A percentile compares a stretch with the other conserved stretches of the same genome.
These are phyloP conservation scores for Tritrichomonas musculus DNA, from an alignment of 208 protist genomes.

Conservation along the genomic window DNA sequence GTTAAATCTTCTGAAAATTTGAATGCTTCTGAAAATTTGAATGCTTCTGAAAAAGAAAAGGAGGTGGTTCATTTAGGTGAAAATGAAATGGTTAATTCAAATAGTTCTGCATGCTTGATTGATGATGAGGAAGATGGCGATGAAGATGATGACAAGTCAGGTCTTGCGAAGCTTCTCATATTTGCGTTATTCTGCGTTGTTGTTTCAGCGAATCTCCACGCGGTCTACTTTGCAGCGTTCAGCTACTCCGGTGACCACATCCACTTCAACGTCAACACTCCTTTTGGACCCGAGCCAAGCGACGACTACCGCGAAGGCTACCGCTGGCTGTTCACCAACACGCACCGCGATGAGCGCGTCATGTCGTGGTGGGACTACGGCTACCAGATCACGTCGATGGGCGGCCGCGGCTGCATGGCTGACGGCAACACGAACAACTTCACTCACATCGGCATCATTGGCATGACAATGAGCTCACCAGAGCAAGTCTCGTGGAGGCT, in stretches of 20 bases:
- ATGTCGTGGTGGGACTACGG: constrained; percentile 95
- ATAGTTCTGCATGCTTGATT: neutral
- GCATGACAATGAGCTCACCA: constrained; percentile 63
- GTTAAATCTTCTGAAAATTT: no score
- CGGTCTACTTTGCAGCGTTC: constrained; percentile 68
- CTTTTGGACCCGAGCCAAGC: constrained; percentile 66
- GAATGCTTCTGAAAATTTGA: no score
- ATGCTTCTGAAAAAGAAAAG: no score
- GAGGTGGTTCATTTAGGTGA: no score
- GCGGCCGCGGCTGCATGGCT: constrained; percentile 79
- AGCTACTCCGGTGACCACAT: constrained; percentile 71
- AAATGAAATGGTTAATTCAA: no score
- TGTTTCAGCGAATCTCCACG: constrained; percentile 66
- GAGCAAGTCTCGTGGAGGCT: constrained; percentile 72
- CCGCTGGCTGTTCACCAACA: constrained; percentile 84
- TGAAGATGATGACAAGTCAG: neutral
- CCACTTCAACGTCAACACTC: constrained; percentile 51
- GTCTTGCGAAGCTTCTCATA: no score
- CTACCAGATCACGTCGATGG: constrained; percentile 91
- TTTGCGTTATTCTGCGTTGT: neutral
- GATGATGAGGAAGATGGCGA: no score
- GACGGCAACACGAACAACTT: constrained; percentile 99
- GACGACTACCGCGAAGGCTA: constrained; percentile 93
- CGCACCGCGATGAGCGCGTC: constrained; percentile 60
- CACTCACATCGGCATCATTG: constrained; percentile 90